Conservation (phyloP, 352 stramenopile species). For the Phytophthora kernoviae region DNA sequence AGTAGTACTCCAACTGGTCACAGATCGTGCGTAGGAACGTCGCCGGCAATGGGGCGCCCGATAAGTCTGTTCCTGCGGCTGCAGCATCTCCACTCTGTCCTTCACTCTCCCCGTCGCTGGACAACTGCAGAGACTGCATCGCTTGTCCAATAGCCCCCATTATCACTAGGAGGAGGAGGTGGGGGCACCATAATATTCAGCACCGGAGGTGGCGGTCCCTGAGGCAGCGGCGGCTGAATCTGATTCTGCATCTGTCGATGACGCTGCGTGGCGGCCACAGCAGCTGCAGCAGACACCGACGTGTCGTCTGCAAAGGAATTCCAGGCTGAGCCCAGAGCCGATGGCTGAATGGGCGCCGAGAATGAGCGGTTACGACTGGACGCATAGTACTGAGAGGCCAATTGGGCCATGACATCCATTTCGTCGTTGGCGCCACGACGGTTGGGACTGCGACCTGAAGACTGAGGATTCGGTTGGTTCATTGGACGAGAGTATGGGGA, state of each 20-base stretch:
- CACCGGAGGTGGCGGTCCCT: slow-evolving; percentile 46
- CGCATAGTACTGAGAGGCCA: slow-evolving; percentile 83
- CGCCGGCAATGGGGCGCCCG: slow-evolving; percentile 57
- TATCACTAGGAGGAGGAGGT: slow-evolving; percentile 31
- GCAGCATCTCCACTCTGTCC: slow-evolving; percentile 28
- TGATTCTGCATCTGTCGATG: slow-evolving; percentile 26
- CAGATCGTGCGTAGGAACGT: slow-evolving; percentile 88
- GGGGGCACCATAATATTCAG: slow-evolving; percentile 52
- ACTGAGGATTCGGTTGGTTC: slow-evolving; percentile 23
- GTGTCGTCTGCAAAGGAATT: slow-evolving; percentile 61
- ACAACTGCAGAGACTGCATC: slow-evolving; percentile 61
- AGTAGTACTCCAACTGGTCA: slow-evolving; percentile 90
- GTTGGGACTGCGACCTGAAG: slow-evolving; percentile 5
- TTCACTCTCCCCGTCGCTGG: slow-evolving; percentile 42
- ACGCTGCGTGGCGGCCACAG: slow-evolving; percentile 18
- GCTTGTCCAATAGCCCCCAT: slow-evolving; percentile 70
- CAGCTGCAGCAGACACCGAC: slow-evolving; percentile 23
- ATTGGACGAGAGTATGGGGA: slow-evolving; percentile 22
- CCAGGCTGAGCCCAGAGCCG: slow-evolving; percentile 62
- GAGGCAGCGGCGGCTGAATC: slow-evolving; percentile 35
- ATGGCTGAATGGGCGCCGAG: slow-evolving; percentile 70
- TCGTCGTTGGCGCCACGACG: slow-evolving; percentile 28
- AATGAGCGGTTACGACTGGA: slow-evolving; percentile 71
- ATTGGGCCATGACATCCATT: slow-evolving; percentile 84
- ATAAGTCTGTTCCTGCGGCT: slow-evolving; percentile 12